Evolutionary conservation across 2,329 filamentous ascomycete genomes (phyloP).

Genomic region (Calonectria leucothoes): DNA sequence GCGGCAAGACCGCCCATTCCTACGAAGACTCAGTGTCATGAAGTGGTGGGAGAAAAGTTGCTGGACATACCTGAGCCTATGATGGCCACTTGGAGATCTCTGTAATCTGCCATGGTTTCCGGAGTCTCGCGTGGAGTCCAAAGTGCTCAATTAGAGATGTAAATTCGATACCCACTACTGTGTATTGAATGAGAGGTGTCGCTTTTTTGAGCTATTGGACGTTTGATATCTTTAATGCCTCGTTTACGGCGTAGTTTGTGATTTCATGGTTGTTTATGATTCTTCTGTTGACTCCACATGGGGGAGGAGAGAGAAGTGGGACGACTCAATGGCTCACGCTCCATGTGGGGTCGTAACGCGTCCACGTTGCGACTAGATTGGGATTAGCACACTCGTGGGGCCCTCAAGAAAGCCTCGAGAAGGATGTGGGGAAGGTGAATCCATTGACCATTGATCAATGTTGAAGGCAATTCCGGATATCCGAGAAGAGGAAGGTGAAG

Average conservation of each 20-base stretch:
- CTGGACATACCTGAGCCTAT: neutral
- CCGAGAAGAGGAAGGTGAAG: neutral
- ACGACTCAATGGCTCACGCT: neutral
- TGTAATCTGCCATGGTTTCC: neutral
- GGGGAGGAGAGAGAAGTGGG: neutral
- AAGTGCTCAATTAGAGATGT: neutral
- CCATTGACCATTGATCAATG: neutral
- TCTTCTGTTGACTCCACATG: neutral
- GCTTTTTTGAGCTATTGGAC: neutral
- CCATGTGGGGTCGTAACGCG: neutral
- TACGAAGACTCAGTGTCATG: neutral
- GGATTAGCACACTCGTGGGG: neutral
- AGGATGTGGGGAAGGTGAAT: neutral
- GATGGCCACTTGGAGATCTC: neutral
- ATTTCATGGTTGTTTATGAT: neutral
- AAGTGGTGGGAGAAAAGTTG: neutral
- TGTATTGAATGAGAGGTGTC: neutral
- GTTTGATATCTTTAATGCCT: neutral
- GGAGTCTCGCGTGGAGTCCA: neutral
- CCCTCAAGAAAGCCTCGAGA: neutral
- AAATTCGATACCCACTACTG: neutral
- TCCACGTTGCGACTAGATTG: neutral
- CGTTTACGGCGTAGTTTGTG: neutral
- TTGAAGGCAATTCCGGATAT: neutral
- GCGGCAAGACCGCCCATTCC: constrained; percentile 29